A percentile compares a stretch with the other conserved stretches of the same genome.
Conservation (phyloP, 2,329 filamentous ascomycete species). For the Ciborinia camelliae region DNA sequence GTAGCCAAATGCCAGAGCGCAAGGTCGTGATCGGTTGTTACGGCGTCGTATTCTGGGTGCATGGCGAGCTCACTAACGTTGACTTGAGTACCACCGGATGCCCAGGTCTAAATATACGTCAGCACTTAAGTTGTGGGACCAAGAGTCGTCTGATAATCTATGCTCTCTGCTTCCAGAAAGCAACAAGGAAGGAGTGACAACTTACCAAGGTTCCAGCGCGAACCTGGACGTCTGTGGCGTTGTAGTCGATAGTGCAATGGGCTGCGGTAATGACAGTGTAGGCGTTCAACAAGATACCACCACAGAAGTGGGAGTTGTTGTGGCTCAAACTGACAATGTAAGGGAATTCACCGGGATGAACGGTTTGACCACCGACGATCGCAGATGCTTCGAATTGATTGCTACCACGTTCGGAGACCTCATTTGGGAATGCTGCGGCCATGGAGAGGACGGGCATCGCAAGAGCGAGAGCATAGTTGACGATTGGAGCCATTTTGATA, state of each 20-base stretch:
- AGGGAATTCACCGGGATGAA: slow-evolving; percentile 27
- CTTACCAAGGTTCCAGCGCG: slow-evolving; percentile 29
- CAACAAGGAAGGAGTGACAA: background rate
- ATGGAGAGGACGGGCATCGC: slow-evolving; percentile 8
- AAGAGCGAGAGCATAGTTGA: slow-evolving; percentile 1
- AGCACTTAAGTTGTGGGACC: too few species aligned
- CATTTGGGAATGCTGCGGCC: background rate
- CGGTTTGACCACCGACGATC: slow-evolving; percentile 25
- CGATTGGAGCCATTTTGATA: slow-evolving; percentile 9
- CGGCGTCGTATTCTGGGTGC: slow-evolving; percentile 23
- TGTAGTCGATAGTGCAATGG: slow-evolving; percentile 25
- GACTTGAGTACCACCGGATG: slow-evolving; percentile 25
- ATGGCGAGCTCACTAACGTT: slow-evolving; percentile 21
- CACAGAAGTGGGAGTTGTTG: slow-evolving; percentile 26
- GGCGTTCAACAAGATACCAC: slow-evolving; percentile 27
- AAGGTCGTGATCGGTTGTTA: slow-evolving; percentile 22
- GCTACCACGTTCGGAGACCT: background rate
- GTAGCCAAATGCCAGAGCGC: slow-evolving; percentile 27
- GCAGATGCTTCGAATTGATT: background rate
- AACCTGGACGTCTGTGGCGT: slow-evolving; percentile 24
- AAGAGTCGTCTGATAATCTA: too few species aligned
- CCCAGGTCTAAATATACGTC: slow-evolving; percentile 21
- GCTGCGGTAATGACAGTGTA: slow-evolving; percentile 30
- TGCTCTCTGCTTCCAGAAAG: background rate
- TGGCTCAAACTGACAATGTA: slow-evolving; percentile 25